A percentile compares a stretch with the other conserved stretches of the same genome.
Conservation (phyloP, 192 early-diverging fungal species). For the Anaeromyces robustus region DNA sequence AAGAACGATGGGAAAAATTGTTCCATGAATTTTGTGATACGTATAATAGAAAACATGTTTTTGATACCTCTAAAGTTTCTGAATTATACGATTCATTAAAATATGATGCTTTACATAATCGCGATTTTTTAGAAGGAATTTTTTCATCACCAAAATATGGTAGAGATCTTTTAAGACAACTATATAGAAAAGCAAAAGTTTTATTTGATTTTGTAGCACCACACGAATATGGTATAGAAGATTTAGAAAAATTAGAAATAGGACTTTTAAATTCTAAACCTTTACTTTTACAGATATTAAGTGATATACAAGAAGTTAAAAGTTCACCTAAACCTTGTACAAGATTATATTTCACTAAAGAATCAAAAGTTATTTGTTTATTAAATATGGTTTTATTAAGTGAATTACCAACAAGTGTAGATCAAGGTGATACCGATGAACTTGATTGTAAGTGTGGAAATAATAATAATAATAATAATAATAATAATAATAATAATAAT, state of each 20-base stretch:
- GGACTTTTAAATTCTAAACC: constrained; percentile 59
- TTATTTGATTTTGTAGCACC: constrained; percentile 90
- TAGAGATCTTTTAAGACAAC: constrained; percentile 33
- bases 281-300: constrained; percentile 62
- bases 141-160: constrained; percentile 7
- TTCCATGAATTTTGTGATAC: constrained; percentile 73
- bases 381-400: constrained; percentile 81
- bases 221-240: constrained; percentile 81
- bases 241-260: constrained; percentile 69
- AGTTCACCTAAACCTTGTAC: constrained; percentile 37
- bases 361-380: constrained; percentile 82
- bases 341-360: constrained; percentile 87
- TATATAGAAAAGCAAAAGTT: constrained; percentile 68
- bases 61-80: constrained; percentile 73
- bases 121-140: constrained; percentile 59
- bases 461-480: not conserved
- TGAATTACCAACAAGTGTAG: constrained; percentile 48
- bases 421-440: constrained; percentile 54
- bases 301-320: constrained; percentile 50
- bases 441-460: constrained; percentile 59
- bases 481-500: too few species aligned
- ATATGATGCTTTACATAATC: constrained; percentile 93
- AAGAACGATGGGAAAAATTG: constrained; percentile 92
- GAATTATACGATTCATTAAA: constrained; percentile 93
- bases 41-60: constrained; percentile 22